These are phyloP conservation scores for Cinnamomum chago DNA, from an alignment of 164 flowering plant genomes.

Conservation along the genomic window DNA sequence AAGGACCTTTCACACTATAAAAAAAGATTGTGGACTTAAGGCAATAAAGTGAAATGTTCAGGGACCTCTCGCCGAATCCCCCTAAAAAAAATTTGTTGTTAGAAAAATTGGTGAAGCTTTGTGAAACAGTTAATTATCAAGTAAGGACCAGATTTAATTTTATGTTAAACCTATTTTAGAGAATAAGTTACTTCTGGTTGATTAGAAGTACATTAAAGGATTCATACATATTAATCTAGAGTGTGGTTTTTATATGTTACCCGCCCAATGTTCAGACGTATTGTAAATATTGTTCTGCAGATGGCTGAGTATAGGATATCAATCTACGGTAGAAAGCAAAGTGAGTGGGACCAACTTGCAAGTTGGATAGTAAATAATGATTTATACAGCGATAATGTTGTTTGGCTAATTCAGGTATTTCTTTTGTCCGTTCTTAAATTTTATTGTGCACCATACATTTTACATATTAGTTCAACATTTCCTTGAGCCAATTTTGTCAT, in stretches of 20 bases:
- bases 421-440: not conserved
- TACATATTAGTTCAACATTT: not conserved
- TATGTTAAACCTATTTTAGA: too few species aligned
- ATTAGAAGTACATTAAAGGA: too few species aligned
- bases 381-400: constrained; percentile 85
- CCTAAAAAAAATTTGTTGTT: too few species aligned
- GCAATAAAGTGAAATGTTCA: too few species aligned
- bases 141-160: too few species aligned
- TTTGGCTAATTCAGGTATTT: constrained; percentile 89
- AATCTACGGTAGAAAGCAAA: constrained; percentile 94
- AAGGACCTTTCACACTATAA: too few species aligned
- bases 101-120: too few species aligned
- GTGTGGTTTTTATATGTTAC: not conserved
- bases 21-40: too few species aligned
- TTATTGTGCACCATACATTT: not conserved
- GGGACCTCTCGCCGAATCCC: too few species aligned
- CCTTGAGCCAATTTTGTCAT: not conserved
- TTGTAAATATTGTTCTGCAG: constrained; percentile 30
- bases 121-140: too few species aligned
- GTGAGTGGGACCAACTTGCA: constrained; percentile 98
- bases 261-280: not conserved
- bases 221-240: not conserved
- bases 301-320: constrained; percentile 99
- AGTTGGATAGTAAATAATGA: constrained; percentile 98
- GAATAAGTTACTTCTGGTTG: not conserved